phyloP scores from a whole-genome alignment of 2,329 filamentous ascomycete species.

The Fusarium sp. region DNA sequence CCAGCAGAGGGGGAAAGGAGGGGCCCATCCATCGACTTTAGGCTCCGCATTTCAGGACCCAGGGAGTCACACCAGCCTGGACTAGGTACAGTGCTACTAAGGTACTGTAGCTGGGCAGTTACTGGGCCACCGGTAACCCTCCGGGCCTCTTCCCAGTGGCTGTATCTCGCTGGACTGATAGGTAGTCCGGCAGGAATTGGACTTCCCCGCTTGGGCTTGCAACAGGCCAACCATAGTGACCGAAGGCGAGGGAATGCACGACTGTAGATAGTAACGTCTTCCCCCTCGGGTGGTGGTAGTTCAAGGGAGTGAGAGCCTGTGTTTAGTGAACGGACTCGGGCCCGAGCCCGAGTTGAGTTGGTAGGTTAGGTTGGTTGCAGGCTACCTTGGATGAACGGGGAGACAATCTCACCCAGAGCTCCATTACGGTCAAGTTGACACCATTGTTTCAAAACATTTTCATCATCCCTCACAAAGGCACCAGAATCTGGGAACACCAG shows the following conservation, averaged over 20 bases:
- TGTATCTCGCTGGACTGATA: neutral
- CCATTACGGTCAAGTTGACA: neutral
- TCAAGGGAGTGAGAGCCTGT: slow-evolving; percentile 1
- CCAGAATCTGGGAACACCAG: slow-evolving; percentile 9
- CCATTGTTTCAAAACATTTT: slow-evolving; percentile 6
- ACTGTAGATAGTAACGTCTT: neutral
- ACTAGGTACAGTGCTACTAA: neutral
- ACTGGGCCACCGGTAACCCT: neutral
- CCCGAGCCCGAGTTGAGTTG: neutral
- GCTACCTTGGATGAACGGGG: neutral
- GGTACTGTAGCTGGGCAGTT: neutral
- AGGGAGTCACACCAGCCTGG: neutral
- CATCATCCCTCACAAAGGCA: slow-evolving; percentile 2
- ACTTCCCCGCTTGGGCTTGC: slow-evolving; percentile 11
- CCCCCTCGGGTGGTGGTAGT: neutral
- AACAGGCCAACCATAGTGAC: slow-evolving; percentile 14
- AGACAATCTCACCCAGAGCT: neutral
- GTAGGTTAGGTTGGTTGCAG: neutral
- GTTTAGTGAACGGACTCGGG: neutral
- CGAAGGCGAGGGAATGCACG: slow-evolving; percentile 12
- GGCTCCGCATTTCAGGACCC: slow-evolving; percentile 10
- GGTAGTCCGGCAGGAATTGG: neutral
- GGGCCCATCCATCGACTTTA: neutral
- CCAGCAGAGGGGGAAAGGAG: neutral
- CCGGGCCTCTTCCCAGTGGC: neutral